Conservation (phyloP, 305 asterid genomes). For the Fraxinus floribunda region DNA sequence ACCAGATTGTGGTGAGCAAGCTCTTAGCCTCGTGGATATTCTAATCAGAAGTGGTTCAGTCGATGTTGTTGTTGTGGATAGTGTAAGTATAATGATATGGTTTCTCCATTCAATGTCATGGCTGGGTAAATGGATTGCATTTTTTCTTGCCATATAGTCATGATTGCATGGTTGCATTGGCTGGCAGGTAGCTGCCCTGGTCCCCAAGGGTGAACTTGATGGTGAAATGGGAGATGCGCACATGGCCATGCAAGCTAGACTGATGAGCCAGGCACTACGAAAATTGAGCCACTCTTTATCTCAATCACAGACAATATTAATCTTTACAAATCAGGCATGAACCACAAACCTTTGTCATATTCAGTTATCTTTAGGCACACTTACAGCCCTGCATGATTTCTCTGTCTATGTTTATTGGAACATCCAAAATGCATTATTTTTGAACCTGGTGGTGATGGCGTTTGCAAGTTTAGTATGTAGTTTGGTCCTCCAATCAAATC, state of each 20-base stretch:
- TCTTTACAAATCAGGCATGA: conserved; percentile 81
- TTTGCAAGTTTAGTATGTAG: background rate
- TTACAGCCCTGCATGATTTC: background rate
- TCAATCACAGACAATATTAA: conserved; percentile 77
- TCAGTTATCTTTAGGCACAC: background rate
- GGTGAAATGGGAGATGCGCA: conserved; percentile 99
- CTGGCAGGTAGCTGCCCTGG: conserved; percentile 91
- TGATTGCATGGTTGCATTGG: conserved; percentile 15
- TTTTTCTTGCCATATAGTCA: conserved; percentile 13
- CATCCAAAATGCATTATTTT: background rate
- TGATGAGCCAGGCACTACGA: conserved; percentile 98
- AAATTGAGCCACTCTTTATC: conserved; percentile 94
- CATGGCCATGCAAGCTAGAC: conserved; percentile 99
- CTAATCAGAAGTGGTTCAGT: conserved; percentile 96
- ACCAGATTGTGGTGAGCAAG: conserved; percentile 98
- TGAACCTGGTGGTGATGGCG: background rate
- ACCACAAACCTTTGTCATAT: conserved; percentile 4
- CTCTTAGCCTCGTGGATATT: conserved; percentile 95
- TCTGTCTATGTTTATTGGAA: background rate
- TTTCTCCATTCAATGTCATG: conserved; percentile 15
- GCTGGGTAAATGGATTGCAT: conserved; percentile 16
- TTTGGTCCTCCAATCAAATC: background rate
- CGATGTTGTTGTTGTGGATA: conserved; percentile 97
- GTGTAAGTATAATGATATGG: conserved; percentile 56
- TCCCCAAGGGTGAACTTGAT: conserved; percentile 90